Base-by-base conservation (phyloP, 1,284 basidiomycete species). In the Moniliella sp. region DNA sequence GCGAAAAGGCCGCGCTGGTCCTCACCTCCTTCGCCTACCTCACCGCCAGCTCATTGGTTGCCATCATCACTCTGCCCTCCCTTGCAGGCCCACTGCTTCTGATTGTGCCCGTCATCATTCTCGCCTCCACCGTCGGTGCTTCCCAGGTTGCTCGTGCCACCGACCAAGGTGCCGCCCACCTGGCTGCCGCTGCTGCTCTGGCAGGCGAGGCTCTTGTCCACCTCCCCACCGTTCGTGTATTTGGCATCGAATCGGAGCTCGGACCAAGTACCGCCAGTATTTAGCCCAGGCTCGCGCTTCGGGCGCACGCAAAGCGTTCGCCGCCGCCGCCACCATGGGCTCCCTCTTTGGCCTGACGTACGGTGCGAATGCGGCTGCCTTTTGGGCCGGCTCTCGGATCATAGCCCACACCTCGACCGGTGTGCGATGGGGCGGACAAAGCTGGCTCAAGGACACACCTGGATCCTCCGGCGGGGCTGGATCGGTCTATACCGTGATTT, bases 401-500 rank as follows among this genome's bases (percentile, higher is more conserved):
- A 49, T 53, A 13, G 40, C 45, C 4, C 17, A 32, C n/a, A n/a
- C 21, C 18, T 18, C 9, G 1, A 33, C 25, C 0, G 34, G 33
- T 10, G 21, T n/a, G 21, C 21, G 21, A 23, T n/a, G 21, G 21
- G 8, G 26, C 13, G 10, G 10, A 7, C 9, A 13, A 13, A 10
- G 2, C 10, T 10, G 13, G 13, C 13, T n/a, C n/a, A n/a, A n/a
- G n/a, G n/a, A n/a, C n/a, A n/a, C n/a, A n/a, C n/a, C n/a, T n/a
- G n/a, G n/a, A n/a, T 27, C 38, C 14, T 28, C 34, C 1, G 35
- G 37, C 21, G 46, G 44, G 21, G 48, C 50, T 1, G 50, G 50
- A 0, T 36, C 40, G 8, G 50, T 53, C 16, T 53, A 53, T 28
- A 53, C 50, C 0, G 50, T 53, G 27, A 50, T 53, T 36, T 53